Conservation (phyloP, 2,329 filamentous ascomycete species). For the Herpotrichia juniperi region DNA sequence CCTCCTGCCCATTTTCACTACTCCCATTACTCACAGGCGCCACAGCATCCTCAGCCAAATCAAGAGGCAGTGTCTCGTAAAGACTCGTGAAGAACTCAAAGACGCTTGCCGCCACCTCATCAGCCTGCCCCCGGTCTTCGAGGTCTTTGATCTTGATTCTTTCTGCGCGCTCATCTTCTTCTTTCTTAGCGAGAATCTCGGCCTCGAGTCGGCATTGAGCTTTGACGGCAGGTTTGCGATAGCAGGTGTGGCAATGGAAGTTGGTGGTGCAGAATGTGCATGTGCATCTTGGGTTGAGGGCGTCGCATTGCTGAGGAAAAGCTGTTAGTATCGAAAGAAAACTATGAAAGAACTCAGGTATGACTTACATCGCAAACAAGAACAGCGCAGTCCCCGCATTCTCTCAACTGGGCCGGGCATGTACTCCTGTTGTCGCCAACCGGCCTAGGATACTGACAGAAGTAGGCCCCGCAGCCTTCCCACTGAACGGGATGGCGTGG, state of each 20-base stretch:
- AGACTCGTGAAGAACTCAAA: slow-evolving; percentile 41
- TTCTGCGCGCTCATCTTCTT: slow-evolving; percentile 34
- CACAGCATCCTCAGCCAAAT: background rate
- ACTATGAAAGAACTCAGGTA: background rate
- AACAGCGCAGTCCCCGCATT: slow-evolving; percentile 48
- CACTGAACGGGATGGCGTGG: slow-evolving; percentile 51
- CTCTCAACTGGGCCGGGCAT: slow-evolving; percentile 44
- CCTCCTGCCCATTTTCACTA: no score
- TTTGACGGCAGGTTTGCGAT: slow-evolving; percentile 38
- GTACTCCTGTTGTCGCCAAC: slow-evolving; percentile 46
- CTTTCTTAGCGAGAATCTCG: slow-evolving; percentile 38
- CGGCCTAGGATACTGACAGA: slow-evolving; percentile 46
- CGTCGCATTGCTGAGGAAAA: slow-evolving; percentile 33
- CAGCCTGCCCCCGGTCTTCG: slow-evolving; percentile 40
- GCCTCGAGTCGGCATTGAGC: slow-evolving; percentile 44
- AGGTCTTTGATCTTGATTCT: slow-evolving; percentile 39
- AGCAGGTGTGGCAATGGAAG: slow-evolving; percentile 48
- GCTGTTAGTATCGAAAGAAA: slow-evolving; percentile 14
- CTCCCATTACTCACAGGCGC: background rate
- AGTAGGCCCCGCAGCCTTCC: slow-evolving; percentile 51
- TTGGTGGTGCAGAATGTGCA: slow-evolving; percentile 47
- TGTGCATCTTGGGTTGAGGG: slow-evolving; percentile 38
- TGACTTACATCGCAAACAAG: slow-evolving; percentile 49
- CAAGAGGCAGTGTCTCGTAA: background rate
- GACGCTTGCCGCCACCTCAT: slow-evolving; percentile 42